phyloP scores from a whole-genome alignment of 495 filamentous ascomycete genomes.

The Tuber melanosporum region DNA sequence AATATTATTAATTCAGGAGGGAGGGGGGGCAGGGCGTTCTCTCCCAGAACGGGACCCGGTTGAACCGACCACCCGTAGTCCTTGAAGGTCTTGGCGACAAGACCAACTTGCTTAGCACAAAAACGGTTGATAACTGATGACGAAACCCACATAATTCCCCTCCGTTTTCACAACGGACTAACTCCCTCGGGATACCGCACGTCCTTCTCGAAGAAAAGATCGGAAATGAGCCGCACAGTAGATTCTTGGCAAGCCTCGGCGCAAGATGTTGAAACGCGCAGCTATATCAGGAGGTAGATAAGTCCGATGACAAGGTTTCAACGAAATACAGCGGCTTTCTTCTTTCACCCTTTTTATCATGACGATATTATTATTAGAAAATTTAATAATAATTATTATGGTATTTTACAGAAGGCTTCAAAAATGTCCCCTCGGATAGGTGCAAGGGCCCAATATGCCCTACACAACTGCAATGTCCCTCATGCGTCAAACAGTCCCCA shows the following conservation, averaged over 20 bases:
- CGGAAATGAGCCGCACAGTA: neutral
- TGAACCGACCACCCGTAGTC: neutral
- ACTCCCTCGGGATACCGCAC: neutral
- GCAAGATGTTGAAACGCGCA: neutral
- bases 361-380: no score
- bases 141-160: neutral
- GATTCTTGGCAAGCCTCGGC: neutral
- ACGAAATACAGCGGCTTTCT: neutral
- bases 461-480: no score
- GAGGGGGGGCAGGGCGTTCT: neutral
- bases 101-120: neutral
- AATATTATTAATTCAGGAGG: neutral
- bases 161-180: neutral
- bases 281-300: neutral
- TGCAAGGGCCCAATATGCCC: no score
- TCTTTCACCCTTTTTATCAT: neutral
- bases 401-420: no score
- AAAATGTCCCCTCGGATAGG: no score
- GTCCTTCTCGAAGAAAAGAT: neutral
- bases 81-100: neutral
- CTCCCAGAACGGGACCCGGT: neutral
- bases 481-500: no score
- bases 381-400: no score
- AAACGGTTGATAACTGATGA: conserved; percentile 4
- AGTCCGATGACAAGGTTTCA: neutral